phyloP scores from a whole-genome alignment of 1,284 basidiomycete species.

The Hypsizygus ulmarius region DNA sequence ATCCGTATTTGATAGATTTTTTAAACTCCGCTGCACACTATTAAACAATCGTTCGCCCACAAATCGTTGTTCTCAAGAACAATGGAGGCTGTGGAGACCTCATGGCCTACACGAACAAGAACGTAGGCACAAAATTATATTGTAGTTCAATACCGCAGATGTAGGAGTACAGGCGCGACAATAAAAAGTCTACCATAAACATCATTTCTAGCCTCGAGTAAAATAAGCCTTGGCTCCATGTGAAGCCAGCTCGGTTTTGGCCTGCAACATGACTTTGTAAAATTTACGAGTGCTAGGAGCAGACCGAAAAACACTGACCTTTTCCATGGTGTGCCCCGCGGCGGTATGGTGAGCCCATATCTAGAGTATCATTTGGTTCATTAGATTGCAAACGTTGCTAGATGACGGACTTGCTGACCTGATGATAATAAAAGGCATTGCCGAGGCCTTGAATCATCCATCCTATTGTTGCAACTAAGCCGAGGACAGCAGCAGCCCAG shows the following conservation, averaged over 20 bases:
- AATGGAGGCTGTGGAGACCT: too few species aligned
- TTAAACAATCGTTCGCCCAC: conserved; percentile 1
- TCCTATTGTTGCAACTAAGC: conserved; percentile 77
- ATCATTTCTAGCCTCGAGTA: conserved; percentile 57
- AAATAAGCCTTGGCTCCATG: conserved; percentile 90
- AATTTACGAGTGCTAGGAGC: conserved; percentile 11
- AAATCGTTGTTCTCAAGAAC: too few species aligned
- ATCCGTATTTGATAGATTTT: conserved; percentile 30
- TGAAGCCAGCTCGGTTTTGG: conserved; percentile 80
- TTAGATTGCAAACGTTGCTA: conserved; percentile 1
- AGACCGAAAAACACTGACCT: conserved; percentile 44
- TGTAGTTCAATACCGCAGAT: conserved; percentile 1
- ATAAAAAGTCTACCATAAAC: conserved; percentile 7
- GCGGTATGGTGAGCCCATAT: conserved; percentile 85
- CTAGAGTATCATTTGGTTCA: conserved; percentile 40
- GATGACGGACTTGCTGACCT: conserved; percentile 42
- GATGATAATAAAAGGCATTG: conserved; percentile 78
- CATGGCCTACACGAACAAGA: neutral
- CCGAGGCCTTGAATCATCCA: conserved; percentile 88
- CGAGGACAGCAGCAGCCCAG: conserved; percentile 76
- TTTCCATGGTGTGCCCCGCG: conserved; percentile 80
- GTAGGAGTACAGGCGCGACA: conserved; percentile 4
- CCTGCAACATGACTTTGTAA: conserved; percentile 44
- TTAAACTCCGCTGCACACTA: conserved; percentile 38
- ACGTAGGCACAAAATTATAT: conserved; percentile 8